phyloP scores from a whole-genome alignment of 306 rosid genomes.

The Cucumis melo region DNA sequence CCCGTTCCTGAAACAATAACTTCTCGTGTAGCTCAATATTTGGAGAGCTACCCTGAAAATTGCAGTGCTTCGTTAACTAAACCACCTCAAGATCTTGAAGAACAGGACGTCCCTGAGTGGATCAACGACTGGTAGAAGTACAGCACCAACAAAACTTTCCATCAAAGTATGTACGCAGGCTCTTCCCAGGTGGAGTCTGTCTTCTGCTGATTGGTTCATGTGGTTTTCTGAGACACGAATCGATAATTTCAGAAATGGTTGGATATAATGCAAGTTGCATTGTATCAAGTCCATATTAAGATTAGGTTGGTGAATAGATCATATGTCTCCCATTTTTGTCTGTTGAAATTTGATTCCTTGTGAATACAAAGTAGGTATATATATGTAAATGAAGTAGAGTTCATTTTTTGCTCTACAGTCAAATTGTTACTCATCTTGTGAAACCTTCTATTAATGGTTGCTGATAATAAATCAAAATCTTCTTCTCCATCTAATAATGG shows the following conservation, averaged over 20 bases:
- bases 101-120: conserved; percentile 63
- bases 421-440: background rate
- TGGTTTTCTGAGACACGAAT: background rate
- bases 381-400: background rate
- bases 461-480: background rate
- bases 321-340: background rate
- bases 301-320: background rate
- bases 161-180: conserved; percentile 1
- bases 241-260: background rate
- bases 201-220: conserved; percentile 9
- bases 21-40: conserved; percentile 50
- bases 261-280: background rate
- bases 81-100: conserved; percentile 26
- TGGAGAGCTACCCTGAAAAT: conserved; percentile 50
- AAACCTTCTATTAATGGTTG: background rate
- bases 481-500: background rate
- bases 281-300: background rate
- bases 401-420: background rate
- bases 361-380: background rate
- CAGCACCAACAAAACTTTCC: conserved; percentile 9
- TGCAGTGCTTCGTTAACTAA: conserved; percentile 29
- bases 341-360: background rate
- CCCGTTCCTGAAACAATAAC: conserved; percentile 61
- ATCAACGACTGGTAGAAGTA: conserved; percentile 82
- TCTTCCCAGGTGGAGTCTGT: conserved; percentile 12